Percentiles rank a stretch among this genome's conserved stretches.
phyloP scores from a whole-genome alignment of 1,284 basidiomycete genomes.

The Marasmius sp. region DNA sequence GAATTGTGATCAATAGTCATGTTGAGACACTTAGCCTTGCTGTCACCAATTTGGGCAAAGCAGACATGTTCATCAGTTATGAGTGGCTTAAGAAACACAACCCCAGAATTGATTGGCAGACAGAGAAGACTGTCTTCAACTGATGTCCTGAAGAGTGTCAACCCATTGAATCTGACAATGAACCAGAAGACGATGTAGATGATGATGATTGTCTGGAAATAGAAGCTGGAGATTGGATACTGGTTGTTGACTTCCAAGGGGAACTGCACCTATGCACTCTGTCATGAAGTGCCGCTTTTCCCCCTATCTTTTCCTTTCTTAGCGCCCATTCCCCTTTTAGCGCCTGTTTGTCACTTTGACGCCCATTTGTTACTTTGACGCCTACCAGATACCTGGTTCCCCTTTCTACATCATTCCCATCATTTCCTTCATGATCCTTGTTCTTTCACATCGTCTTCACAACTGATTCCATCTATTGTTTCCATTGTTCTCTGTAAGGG shows the following conservation, averaged over 20 bases:
- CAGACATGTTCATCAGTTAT: conserved; percentile 23
- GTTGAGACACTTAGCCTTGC: conserved; percentile 15
- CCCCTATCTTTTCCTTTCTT: too few relatives aligned
- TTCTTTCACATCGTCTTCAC: too few relatives aligned
- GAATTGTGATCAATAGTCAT: not conserved
- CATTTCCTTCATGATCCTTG: too few relatives aligned
- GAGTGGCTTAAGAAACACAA: conserved; percentile 28
- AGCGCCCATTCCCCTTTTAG: too few relatives aligned
- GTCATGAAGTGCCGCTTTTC: too few relatives aligned
- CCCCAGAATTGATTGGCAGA: conserved; percentile 26
- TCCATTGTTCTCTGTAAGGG: too few relatives aligned
- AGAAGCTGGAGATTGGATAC: not conserved
- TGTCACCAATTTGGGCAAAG: conserved; percentile 22
- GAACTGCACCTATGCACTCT: not conserved
- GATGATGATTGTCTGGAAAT: not conserved
- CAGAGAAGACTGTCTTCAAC: conserved; percentile 19
- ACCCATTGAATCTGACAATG: not conserved
- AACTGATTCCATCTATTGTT: too few relatives aligned
- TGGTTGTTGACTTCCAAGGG: not conserved
- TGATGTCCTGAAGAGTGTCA: conserved; percentile 17
- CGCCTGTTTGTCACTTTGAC: too few relatives aligned
- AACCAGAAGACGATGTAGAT: not conserved
- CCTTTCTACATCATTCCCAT: too few relatives aligned
- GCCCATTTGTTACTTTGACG: too few relatives aligned
- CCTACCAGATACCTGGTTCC: too few relatives aligned